Conservation (phyloP, 208 protist species). For the Trypanosoma scelopori region DNA sequence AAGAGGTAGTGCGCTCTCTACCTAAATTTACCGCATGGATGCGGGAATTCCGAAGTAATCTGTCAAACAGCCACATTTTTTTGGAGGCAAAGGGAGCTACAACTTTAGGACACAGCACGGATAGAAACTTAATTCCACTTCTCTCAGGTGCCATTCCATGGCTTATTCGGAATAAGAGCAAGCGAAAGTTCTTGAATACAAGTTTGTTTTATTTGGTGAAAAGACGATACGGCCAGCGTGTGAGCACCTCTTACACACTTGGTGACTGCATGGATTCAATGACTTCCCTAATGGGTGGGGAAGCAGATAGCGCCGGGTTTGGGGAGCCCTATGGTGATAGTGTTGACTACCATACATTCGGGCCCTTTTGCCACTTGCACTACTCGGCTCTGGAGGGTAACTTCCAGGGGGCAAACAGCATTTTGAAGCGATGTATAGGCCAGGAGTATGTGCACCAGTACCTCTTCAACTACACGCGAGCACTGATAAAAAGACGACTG, state of each 20-base stretch:
- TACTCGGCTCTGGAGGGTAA: slow-evolving; percentile 48
- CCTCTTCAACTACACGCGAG: slow-evolving; percentile 50
- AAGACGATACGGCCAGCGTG: slow-evolving; percentile 32
- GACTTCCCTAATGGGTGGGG: slow-evolving; percentile 24
- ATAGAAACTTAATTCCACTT: slow-evolving; percentile 39
- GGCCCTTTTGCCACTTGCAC: slow-evolving; percentile 59
- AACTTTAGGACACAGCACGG: slow-evolving; percentile 42
- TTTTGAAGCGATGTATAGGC: slow-evolving; percentile 56
- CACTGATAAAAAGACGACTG: slow-evolving; percentile 39
- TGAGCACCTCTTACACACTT: slow-evolving; percentile 37
- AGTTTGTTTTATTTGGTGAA: slow-evolving; percentile 45
- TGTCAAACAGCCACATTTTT: slow-evolving; percentile 28
- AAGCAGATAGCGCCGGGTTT: slow-evolving; percentile 21
- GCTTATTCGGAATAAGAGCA: neutral
- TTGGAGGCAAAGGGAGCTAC: slow-evolving; percentile 42
- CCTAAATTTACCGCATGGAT: slow-evolving; percentile 52
- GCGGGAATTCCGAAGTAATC: slow-evolving; percentile 32
- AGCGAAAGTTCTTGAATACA: slow-evolving; percentile 13
- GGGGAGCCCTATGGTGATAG: slow-evolving; percentile 20
- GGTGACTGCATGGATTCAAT: slow-evolving; percentile 53
- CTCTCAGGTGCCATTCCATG: slow-evolving; percentile 19
- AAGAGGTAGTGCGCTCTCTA: slow-evolving; percentile 50
- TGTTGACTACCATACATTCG: slow-evolving; percentile 55
- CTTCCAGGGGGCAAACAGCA: slow-evolving; percentile 63
- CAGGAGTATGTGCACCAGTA: slow-evolving; percentile 52